A percentile compares a stretch with the other conserved stretches of the same genome.
phyloP scores from a whole-genome alignment of 2,329 filamentous ascomycete genomes.

The Aspergillus sp. region DNA sequence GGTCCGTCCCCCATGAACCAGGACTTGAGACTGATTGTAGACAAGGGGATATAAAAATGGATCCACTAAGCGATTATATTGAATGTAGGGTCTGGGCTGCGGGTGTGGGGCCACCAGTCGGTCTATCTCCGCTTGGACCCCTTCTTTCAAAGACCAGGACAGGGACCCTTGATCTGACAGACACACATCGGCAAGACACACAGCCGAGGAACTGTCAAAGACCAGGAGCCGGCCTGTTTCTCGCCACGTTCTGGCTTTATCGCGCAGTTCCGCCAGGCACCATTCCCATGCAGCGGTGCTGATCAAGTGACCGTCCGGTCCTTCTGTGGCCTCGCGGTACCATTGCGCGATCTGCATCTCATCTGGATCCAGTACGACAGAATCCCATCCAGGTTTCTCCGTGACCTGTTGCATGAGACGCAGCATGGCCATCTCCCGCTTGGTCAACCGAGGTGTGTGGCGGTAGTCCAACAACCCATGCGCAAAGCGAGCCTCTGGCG shows the following conservation, averaged over 20 bases:
- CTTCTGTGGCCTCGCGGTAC: conserved; percentile 7
- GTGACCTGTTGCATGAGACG: conserved; percentile 15
- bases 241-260: conserved; percentile 6
- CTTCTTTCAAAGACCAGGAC: neutral
- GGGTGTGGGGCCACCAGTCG: neutral
- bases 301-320: conserved; percentile 7
- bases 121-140: neutral
- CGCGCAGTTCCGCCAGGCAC: conserved; percentile 11
- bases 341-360: conserved; percentile 6
- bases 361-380: neutral
- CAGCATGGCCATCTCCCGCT: conserved; percentile 16
- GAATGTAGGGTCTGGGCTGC: neutral
- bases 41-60: neutral
- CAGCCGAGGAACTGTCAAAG: conserved; percentile 9
- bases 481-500: conserved; percentile 10
- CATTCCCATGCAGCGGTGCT: conserved; percentile 9
- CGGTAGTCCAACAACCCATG: conserved; percentile 15
- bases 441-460: conserved; percentile 13
- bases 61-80: neutral
- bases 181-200: conserved; percentile 7
- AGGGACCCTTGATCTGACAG: neutral
- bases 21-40: neutral
- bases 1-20: neutral
- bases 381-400: conserved; percentile 7
- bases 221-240: conserved; percentile 5